These are phyloP conservation scores for Nicotiana knightiana DNA, from an alignment of 257 asterid species.

Conservation along the genomic window DNA sequence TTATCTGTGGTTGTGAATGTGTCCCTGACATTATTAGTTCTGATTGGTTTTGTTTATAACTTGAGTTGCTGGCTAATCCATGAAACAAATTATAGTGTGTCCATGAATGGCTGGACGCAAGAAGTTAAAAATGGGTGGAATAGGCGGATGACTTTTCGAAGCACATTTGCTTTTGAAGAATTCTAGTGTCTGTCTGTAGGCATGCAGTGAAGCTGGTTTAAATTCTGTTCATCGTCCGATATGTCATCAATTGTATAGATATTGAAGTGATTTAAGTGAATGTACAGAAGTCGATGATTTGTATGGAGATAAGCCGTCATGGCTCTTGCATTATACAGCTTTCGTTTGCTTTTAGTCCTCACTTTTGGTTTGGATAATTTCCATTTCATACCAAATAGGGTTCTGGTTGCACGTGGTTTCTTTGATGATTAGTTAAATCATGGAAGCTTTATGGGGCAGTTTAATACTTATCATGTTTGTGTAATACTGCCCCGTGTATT, in stretches of 20 bases:
- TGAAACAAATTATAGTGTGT: background rate
- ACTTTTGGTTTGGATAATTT: background rate
- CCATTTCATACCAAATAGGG: background rate
- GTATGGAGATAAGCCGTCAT: background rate
- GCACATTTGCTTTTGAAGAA: background rate
- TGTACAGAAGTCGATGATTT: background rate
- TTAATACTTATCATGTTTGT: background rate
- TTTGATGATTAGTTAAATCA: background rate
- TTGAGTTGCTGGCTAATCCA: background rate
- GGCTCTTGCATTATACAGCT: background rate
- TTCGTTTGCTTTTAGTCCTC: background rate
- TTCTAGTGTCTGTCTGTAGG: background rate
- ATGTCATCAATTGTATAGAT: background rate
- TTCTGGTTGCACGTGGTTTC: background rate
- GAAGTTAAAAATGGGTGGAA: background rate
- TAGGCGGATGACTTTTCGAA: background rate
- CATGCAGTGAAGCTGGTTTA: background rate
- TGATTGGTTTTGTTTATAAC: background rate
- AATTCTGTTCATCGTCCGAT: background rate
- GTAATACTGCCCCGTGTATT: background rate
- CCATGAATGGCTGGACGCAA: background rate
- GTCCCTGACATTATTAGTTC: background rate
- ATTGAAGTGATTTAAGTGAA: conserved; percentile 6
- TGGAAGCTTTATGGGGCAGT: conserved; percentile 1
- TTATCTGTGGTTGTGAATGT: background rate